phyloP scores from a whole-genome alignment of 345 rosid genomes.

The Aethionema arabicum region DNA sequence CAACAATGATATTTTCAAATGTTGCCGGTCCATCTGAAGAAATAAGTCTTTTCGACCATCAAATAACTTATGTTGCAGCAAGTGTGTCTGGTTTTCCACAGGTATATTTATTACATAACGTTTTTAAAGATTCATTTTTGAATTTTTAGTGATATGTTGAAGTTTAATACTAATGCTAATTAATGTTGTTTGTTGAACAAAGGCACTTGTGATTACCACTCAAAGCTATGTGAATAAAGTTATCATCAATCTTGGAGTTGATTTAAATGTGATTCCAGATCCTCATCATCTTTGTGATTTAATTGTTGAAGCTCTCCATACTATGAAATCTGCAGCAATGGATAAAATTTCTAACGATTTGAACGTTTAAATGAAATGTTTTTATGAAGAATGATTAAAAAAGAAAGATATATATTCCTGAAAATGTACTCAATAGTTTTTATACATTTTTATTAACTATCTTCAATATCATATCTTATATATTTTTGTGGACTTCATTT shows the following conservation, averaged over 20 bases:
- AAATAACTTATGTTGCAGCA: conserved; percentile 43
- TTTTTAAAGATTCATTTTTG: not conserved
- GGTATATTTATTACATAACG: conserved; percentile 27
- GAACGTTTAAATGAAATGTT: not conserved
- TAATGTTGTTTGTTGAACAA: not conserved
- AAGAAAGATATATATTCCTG: too few relatives aligned
- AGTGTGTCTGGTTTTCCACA: conserved; percentile 50
- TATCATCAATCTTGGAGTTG: conserved; percentile 56
- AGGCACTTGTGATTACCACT: conserved; percentile 57
- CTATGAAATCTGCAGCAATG: conserved; percentile 41
- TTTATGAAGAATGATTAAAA: too few relatives aligned
- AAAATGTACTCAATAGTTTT: too few relatives aligned
- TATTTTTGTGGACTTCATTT: too few relatives aligned
- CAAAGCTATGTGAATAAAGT: conserved; percentile 61
- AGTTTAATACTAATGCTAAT: too few relatives aligned
- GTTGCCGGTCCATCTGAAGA: conserved; percentile 45
- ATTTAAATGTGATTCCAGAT: conserved; percentile 58
- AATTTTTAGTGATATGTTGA: too few relatives aligned
- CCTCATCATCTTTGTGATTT: conserved; percentile 58
- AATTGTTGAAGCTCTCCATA: conserved; percentile 50
- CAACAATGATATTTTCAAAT: conserved; percentile 24
- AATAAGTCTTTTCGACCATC: conserved; percentile 48
- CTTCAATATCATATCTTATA: too few relatives aligned
- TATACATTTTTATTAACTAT: too few relatives aligned
- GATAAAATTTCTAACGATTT: not conserved